Conservation (phyloP, 2,329 filamentous ascomycete genomes). For the Kalmusia sp. region DNA sequence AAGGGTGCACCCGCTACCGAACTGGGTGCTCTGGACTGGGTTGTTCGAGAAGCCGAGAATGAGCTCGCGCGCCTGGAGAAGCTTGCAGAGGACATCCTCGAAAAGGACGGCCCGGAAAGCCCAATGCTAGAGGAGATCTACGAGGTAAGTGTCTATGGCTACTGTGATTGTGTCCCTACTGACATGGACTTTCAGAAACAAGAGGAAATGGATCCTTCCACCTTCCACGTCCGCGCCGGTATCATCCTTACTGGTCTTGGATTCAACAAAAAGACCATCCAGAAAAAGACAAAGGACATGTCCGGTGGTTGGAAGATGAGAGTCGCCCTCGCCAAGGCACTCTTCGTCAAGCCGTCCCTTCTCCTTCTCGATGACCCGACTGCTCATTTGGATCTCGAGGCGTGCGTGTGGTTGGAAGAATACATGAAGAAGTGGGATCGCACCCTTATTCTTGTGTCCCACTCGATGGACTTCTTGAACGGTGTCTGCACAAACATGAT, state of each 20-base stretch:
- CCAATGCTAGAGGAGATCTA: conserved; percentile 92
- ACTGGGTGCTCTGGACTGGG: conserved; percentile 93
- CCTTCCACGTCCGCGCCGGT: conserved; percentile 93
- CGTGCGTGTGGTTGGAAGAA: conserved; percentile 99
- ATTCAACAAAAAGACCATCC: conserved; percentile 97
- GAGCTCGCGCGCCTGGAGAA: conserved; percentile 91
- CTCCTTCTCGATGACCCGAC: conserved; percentile 97
- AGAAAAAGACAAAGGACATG: conserved; percentile 99
- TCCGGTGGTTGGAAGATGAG: conserved; percentile 99
- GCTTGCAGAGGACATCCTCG: conserved; percentile 86
- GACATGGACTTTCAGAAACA: conserved; percentile 71
- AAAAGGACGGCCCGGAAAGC: conserved; percentile 90
- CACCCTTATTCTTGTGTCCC: conserved; percentile 93
- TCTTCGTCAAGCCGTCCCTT: conserved; percentile 97
- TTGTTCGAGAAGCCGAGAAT: conserved; percentile 90
- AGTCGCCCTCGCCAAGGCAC: conserved; percentile 94
- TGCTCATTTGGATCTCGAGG: conserved; percentile 98
- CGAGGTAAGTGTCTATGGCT: conserved; percentile 69
- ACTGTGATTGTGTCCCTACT: conserved; percentile 14
- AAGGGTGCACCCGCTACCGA: conserved; percentile 92
- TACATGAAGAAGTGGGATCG: conserved; percentile 99
- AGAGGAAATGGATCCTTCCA: conserved; percentile 98
- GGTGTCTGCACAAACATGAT: conserved; percentile 99
- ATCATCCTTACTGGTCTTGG: conserved; percentile 98
- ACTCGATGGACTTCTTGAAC: conserved; percentile 99